A percentile compares a stretch with the other conserved stretches of the same genome.
phyloP scores from a whole-genome alignment of 306 rosid genomes.

The Erythrophleum fordii region DNA sequence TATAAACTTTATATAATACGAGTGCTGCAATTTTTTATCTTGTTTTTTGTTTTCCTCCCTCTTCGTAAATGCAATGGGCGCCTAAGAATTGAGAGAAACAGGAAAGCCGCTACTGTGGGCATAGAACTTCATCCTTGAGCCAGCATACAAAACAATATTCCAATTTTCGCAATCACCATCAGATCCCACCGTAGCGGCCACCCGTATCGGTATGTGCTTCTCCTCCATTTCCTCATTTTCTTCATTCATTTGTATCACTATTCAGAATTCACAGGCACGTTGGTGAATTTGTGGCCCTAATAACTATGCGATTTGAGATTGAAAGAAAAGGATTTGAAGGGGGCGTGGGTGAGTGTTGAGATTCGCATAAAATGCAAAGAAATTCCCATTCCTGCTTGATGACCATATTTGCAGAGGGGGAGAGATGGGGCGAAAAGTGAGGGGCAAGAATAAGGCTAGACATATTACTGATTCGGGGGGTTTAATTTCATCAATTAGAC shows the following conservation, averaged over 20 bases:
- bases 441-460: background rate
- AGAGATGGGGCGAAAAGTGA: background rate
- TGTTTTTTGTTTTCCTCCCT: too few relatives aligned
- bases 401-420: background rate
- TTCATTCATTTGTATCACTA: background rate
- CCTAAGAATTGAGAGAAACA: too few relatives aligned
- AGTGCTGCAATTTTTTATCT: too few relatives aligned
- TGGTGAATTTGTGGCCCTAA: slow-evolving; percentile 22
- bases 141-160: background rate
- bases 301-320: slow-evolving; percentile 12
- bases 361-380: slow-evolving; percentile 27
- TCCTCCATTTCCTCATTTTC: background rate
- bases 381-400: background rate
- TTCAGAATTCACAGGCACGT: background rate
- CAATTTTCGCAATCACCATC: background rate
- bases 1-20: too few relatives aligned
- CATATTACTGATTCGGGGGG: background rate
- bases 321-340: background rate
- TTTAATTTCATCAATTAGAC: slow-evolving; percentile 11
- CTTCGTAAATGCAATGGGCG: too few relatives aligned
- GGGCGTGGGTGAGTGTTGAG: background rate
- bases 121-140: too few relatives aligned
- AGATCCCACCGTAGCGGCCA: background rate
- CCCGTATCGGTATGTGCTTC: background rate
- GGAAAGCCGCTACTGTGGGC: too few relatives aligned